phyloP scores from a whole-genome alignment of 208 protist species.

The Naegleria fowleri region DNA sequence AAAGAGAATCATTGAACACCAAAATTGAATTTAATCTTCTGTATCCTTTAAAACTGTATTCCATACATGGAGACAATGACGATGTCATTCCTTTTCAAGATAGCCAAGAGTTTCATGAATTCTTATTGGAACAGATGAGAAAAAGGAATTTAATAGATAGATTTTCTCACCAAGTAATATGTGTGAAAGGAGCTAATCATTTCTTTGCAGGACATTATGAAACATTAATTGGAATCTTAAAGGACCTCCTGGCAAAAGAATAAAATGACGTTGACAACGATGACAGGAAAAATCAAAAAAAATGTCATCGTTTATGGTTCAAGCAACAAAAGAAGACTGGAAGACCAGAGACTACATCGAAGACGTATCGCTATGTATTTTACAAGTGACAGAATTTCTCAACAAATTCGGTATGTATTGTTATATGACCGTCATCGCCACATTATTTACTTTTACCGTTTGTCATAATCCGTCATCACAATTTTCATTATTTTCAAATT shows the following conservation, averaged over 20 bases:
- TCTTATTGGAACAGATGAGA: neutral
- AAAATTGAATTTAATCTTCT: neutral
- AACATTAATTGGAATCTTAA: too few species aligned
- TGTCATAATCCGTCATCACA: neutral
- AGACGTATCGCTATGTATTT: neutral
- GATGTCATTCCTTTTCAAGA: neutral
- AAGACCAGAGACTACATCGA: constrained; percentile 18
- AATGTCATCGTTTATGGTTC: neutral
- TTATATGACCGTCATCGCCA: neutral
- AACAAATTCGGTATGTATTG: constrained; percentile 27
- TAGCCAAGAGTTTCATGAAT: neutral
- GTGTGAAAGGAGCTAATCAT: neutral
- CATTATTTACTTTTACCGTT: neutral
- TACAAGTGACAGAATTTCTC: constrained; percentile 20
- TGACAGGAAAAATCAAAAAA: neutral
- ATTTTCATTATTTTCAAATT: neutral
- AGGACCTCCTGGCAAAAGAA: too few species aligned
- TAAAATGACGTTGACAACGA: too few species aligned
- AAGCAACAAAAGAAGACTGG: neutral
- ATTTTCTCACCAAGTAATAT: neutral
- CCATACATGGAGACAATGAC: neutral
- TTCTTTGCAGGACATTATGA: neutral
- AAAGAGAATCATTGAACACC: neutral
- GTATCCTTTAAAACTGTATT: neutral
- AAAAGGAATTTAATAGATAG: neutral